Base-by-base conservation (phyloP, 768 basidiomycete species). In the Phlebiopsis gigantea region DNA sequence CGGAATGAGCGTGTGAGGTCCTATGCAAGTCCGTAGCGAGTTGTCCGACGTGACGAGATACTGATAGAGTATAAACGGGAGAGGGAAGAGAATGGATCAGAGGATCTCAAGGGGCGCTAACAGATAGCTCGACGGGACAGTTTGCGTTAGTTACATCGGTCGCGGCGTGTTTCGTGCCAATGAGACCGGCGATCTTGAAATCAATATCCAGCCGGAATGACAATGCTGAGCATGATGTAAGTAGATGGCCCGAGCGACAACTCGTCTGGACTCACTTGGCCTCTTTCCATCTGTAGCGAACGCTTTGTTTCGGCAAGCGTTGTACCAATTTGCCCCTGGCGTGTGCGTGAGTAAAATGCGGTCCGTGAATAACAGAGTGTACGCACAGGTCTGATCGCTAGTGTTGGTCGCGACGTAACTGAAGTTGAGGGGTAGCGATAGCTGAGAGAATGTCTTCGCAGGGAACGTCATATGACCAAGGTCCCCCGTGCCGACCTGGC, bases 371-470 rank as follows among this genome's bases (percentile, higher is more conserved):
- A n/a, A n/a, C n/a, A n/a, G n/a, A n/a, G n/a, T n/a, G n/a, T n/a
- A 57, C 79, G 63, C 62, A 92, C 93, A 98, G 21, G 94, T 96
- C 31, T 78, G 75, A 71, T 98, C 94, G 4, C 86, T 81, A 45
- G 81, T 77, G 66, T 98, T 97, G 10, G 81, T 74, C 0, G 87
- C 91, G 12, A 83, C 61, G 68, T 96, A 97, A 0, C 85, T 83
- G 71, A 96, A 95, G 63, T 88, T 88, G 50, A 98, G 73, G 0
- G 93, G 93, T 9, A 98, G 61, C 29, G 79, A 68, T 25, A 97
- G 73, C 30, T 80, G 68, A n/a, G 84, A 78, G 65, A 83, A 85
- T 21, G 71, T 52, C 65, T 86, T 87, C 10, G 90, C 86, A 5
- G 86, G 82, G 9, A 94, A 71, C 2, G 80, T 83, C 54, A 76